These are phyloP conservation scores for Neurospora sp. DNA, from an alignment of 495 filamentous ascomycete species.

Conservation along the genomic window DNA sequence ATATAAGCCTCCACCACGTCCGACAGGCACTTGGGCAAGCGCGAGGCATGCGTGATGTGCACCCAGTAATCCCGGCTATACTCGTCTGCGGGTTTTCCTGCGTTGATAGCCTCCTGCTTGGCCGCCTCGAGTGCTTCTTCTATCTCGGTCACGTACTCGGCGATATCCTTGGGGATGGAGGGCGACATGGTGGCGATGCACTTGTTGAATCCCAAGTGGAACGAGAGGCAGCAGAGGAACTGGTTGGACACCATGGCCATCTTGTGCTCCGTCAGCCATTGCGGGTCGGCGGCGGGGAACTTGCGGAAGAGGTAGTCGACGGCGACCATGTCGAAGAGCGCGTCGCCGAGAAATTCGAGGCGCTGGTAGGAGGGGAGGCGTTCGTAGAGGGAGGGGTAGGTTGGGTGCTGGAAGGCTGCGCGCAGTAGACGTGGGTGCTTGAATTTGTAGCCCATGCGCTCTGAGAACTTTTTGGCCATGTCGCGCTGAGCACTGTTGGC, in stretches of 20 bases:
- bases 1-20: slow-evolving; percentile 88
- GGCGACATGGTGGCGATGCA: slow-evolving; percentile 56
- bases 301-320: slow-evolving; percentile 69
- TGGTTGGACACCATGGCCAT: slow-evolving; percentile 99
- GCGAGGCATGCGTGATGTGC: slow-evolving; percentile 42
- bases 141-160: slow-evolving; percentile 60
- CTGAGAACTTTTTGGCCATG: slow-evolving; percentile 53
- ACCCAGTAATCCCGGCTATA: slow-evolving; percentile 76
- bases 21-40: slow-evolving; percentile 78
- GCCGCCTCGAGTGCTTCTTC: slow-evolving; percentile 41
- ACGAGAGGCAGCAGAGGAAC: slow-evolving; percentile 75
- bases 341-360: slow-evolving; percentile 87
- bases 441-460: slow-evolving; percentile 72
- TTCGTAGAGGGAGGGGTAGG: slow-evolving; percentile 58
- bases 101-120: slow-evolving; percentile 26
- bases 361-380: slow-evolving; percentile 82
- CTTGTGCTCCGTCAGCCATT: slow-evolving; percentile 98
- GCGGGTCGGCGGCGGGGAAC: slow-evolving; percentile 73
- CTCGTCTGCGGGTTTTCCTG: slow-evolving; percentile 24
- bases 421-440: slow-evolving; percentile 63
- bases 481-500: slow-evolving; percentile 54
- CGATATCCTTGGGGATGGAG: slow-evolving; percentile 51
- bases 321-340: slow-evolving; percentile 79
- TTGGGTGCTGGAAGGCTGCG: slow-evolving; percentile 84
- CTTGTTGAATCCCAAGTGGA: slow-evolving; percentile 63